These are phyloP conservation scores for Chaetomium globosum DNA, from an alignment of 2,329 filamentous ascomycete species.

Conservation along the genomic window DNA sequence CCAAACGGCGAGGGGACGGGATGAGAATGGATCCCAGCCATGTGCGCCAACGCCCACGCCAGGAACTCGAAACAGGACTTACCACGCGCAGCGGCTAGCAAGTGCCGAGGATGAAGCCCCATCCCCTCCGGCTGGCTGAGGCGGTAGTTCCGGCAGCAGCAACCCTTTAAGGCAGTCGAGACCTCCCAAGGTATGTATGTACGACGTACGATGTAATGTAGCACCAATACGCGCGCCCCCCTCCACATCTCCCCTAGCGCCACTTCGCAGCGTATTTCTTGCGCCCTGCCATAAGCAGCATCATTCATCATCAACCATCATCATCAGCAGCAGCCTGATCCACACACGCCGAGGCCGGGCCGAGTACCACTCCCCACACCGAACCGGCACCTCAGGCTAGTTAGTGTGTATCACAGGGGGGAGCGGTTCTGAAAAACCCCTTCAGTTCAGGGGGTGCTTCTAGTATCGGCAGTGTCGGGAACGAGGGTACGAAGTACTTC, in stretches of 20 bases:
- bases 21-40: not conserved
- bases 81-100: not conserved
- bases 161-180: too few species aligned
- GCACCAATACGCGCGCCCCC: not conserved
- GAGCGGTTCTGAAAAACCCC: not conserved
- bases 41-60: not conserved
- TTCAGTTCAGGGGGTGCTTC: not conserved
- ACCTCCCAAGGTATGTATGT: too few species aligned
- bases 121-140: not conserved
- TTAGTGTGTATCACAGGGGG: not conserved
- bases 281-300: not conserved
- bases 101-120: not conserved
- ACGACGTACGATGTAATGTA: not conserved
- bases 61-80: not conserved
- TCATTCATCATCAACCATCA: not conserved
- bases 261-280: not conserved
- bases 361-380: not conserved
- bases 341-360: not conserved
- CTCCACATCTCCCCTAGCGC: too few species aligned
- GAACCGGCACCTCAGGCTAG: not conserved
- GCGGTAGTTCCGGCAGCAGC: too few species aligned
- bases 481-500: not conserved
- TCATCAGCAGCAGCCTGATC: not conserved
- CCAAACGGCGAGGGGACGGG: too few species aligned
- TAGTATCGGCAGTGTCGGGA: conserved; percentile 1